Percentiles rank a stretch among this genome's conserved stretches.
phyloP scores from a whole-genome alignment of 106 monocot genomes.

The Dendrobium catenatum region DNA sequence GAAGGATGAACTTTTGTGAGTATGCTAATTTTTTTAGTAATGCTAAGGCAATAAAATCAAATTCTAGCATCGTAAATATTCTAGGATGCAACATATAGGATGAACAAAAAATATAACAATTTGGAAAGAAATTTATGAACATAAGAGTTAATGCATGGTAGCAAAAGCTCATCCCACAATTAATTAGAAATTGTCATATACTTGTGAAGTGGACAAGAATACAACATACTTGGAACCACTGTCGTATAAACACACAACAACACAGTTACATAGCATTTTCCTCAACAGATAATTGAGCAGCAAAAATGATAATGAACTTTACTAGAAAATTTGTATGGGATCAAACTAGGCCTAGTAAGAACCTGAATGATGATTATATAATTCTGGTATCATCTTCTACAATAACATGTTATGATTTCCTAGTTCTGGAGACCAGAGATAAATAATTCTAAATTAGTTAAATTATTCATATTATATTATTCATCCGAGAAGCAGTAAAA shows the following conservation, averaged over 20 bases:
- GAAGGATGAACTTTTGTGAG: too few relatives aligned
- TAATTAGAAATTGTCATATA: background rate
- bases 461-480: too few relatives aligned
- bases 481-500: too few relatives aligned
- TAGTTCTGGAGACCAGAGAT: too few relatives aligned
- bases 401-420: too few relatives aligned
- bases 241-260: background rate
- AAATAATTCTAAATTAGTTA: too few relatives aligned
- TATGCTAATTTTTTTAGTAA: too few relatives aligned
- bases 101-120: background rate
- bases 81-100: background rate
- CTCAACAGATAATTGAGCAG: background rate
- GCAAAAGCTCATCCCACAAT: background rate
- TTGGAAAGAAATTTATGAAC: background rate
- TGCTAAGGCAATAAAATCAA: too few relatives aligned
- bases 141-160: background rate
- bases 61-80: too few relatives aligned
- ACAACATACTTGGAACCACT: background rate
- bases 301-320: slow-evolving; percentile 1
- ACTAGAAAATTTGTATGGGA: background rate
- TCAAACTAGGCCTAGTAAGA: too few relatives aligned
- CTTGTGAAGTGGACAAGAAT: background rate
- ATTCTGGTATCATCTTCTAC: too few relatives aligned
- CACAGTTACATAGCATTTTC: background rate
- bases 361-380: too few relatives aligned